phyloP scores from a whole-genome alignment of 371 early-diverging fungal species.

The Circinella umbellata region DNA sequence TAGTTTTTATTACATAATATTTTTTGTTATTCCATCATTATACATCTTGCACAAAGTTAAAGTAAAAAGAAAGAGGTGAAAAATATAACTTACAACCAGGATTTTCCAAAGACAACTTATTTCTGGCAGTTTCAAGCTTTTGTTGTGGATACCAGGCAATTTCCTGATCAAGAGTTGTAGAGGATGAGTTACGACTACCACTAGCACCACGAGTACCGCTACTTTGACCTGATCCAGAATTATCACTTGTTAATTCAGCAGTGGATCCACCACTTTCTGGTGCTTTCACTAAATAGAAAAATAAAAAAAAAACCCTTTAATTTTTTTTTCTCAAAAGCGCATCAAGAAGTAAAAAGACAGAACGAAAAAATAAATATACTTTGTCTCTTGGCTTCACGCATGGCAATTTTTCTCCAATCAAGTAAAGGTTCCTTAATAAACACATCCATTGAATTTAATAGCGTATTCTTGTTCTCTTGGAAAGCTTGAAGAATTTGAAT shows the following conservation, averaged over 20 bases:
- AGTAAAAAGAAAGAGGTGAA: neutral
- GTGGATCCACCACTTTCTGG: no score
- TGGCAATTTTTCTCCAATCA: slow-evolving; percentile 65
- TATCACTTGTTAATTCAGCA: no score
- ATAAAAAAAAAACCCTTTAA: neutral
- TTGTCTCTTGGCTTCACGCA: slow-evolving; percentile 59
- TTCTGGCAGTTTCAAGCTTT: slow-evolving; percentile 70
- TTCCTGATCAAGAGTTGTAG: slow-evolving; percentile 16
- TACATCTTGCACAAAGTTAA: neutral
- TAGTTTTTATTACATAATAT: slow-evolving; percentile 8
- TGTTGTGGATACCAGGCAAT: slow-evolving; percentile 76
- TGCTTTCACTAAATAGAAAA: no score
- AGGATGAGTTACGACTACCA: neutral
- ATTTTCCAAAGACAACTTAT: slow-evolving; percentile 73
- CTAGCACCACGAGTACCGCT: neutral
- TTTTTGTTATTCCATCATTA: no score
- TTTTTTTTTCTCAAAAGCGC: neutral
- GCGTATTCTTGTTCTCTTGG: slow-evolving; percentile 46
- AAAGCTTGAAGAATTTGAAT: slow-evolving; percentile 56
- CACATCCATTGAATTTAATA: slow-evolving; percentile 71
- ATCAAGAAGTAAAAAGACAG: no score
- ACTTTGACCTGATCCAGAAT: no score
- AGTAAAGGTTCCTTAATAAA: slow-evolving; percentile 75
- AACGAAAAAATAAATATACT: slow-evolving; percentile 37
- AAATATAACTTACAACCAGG: slow-evolving; percentile 50